Conservation (phyloP, 345 rosid genomes). For the Populus deltoides region DNA sequence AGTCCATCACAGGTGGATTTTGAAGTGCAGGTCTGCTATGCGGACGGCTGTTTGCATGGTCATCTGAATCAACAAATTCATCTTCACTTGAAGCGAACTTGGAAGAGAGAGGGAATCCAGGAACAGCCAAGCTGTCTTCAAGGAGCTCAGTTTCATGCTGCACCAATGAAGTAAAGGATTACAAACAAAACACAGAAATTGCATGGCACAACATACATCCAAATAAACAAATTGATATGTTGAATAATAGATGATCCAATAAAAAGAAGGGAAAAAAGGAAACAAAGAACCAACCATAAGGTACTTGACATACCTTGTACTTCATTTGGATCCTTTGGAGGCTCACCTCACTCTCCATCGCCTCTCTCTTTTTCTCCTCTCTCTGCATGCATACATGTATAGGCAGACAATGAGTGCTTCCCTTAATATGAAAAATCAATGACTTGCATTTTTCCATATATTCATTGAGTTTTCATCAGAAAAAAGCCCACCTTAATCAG, state of each 20-base stretch:
- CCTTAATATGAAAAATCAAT: background rate
- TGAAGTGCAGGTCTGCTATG: constrained; percentile 43
- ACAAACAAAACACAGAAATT: background rate
- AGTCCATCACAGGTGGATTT: constrained; percentile 47
- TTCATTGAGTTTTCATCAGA: constrained; percentile 1
- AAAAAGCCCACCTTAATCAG: constrained; percentile 70
- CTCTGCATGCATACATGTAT: constrained; percentile 48
- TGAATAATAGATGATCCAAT: background rate
- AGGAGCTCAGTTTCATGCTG: constrained; percentile 88
- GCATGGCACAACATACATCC: background rate
- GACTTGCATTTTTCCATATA: background rate
- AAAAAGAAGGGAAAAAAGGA: background rate
- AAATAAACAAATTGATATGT: background rate
- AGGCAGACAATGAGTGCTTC: constrained; percentile 12
- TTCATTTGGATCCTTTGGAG: constrained; percentile 90
- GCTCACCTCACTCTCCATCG: constrained; percentile 75
- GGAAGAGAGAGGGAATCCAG: constrained; percentile 60
- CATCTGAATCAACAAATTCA: constrained; percentile 87
- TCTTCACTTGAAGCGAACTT: constrained; percentile 88
- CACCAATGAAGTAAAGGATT: background rate
- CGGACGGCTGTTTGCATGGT: constrained; percentile 56
- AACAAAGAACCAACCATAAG: background rate
- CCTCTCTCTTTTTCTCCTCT: constrained; percentile 95
- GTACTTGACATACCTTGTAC: constrained; percentile 54
- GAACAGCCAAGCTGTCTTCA: constrained; percentile 70